phyloP scores from a whole-genome alignment of 2,329 filamentous ascomycete genomes.

The Clonostachys rosea region DNA sequence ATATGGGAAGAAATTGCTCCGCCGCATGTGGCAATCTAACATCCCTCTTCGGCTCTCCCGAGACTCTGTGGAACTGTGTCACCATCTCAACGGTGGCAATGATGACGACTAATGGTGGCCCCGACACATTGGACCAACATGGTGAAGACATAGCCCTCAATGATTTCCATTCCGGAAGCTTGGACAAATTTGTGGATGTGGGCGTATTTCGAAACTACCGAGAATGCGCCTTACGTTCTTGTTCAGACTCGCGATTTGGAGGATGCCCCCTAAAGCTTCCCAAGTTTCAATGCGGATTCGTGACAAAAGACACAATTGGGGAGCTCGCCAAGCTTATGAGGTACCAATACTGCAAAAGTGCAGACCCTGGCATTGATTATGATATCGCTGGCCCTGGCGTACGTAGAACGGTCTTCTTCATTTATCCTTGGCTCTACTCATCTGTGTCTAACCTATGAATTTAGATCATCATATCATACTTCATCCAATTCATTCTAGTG shows the following conservation, averaged over 20 bases:
- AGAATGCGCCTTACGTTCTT: not conserved
- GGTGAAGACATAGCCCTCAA: no score
- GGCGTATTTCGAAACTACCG: not conserved
- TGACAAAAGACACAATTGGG: not conserved
- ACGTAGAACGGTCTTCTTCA: no score
- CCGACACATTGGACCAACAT: no score
- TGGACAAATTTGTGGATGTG: constrained; percentile 1
- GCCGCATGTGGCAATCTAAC: not conserved
- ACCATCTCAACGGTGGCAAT: constrained; percentile 3
- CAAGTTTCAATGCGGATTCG: not conserved
- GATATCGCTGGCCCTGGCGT: constrained; percentile 7
- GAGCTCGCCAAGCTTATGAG: not conserved
- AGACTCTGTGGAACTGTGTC: constrained; percentile 7
- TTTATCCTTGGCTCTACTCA: no score
- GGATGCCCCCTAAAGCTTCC: not conserved
- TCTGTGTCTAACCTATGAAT: no score
- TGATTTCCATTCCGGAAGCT: not conserved
- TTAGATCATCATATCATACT: not conserved
- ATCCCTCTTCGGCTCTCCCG: constrained; percentile 3
- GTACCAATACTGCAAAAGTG: not conserved
- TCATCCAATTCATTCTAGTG: not conserved
- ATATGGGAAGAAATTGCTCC: constrained; percentile 1
- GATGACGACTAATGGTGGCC: not conserved
- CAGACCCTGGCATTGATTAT: not conserved
- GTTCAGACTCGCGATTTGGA: not conserved